Percentiles rank a stretch among this genome's conserved stretches.
Evolutionary conservation across 345 rosid genomes (phyloP).

Genomic region (Melaleuca quinquenervia): DNA sequence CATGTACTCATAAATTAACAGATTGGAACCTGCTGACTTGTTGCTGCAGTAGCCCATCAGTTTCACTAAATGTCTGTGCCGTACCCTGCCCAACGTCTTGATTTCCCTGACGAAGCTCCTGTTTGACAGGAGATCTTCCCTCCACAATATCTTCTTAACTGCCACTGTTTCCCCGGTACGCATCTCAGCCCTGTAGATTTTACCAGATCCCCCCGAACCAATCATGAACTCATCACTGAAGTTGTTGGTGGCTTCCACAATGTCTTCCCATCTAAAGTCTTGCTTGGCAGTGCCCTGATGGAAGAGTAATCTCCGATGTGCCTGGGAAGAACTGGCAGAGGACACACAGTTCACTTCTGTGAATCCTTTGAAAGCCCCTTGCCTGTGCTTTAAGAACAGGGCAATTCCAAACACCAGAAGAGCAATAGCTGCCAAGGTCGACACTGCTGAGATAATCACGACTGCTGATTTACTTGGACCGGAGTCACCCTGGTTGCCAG

Average conservation of each 20-base stretch:
- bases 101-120: slow-evolving; percentile 87
- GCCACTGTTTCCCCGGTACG: slow-evolving; percentile 64
- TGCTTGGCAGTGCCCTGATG: slow-evolving; percentile 41
- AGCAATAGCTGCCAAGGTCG: slow-evolving; percentile 53
- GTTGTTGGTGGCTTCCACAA: slow-evolving; percentile 71
- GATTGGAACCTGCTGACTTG: slow-evolving; percentile 50
- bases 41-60: slow-evolving; percentile 76
- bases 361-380: slow-evolving; percentile 24
- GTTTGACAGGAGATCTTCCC: slow-evolving; percentile 59
- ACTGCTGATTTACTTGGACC: slow-evolving; percentile 34
- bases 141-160: slow-evolving; percentile 66
- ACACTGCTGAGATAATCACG: slow-evolving; percentile 47
- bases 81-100: slow-evolving; percentile 64
- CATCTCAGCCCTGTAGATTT: slow-evolving; percentile 64
- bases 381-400: slow-evolving; percentile 39
- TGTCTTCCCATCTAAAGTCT: slow-evolving; percentile 72
- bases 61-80: slow-evolving; percentile 87
- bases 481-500: slow-evolving; percentile 17
- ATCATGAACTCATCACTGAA: slow-evolving; percentile 73
- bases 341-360: slow-evolving; percentile 32
- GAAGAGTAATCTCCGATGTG: slow-evolving; percentile 53
- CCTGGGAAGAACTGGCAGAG: slow-evolving; percentile 65
- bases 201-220: slow-evolving; percentile 95
- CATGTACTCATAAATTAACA: slow-evolving; percentile 89
- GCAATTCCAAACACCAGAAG: slow-evolving; percentile 42